These are phyloP conservation scores for Pyrenophora seminiperda DNA, from an alignment of 2,329 filamentous ascomycete species.

Conservation along the genomic window DNA sequence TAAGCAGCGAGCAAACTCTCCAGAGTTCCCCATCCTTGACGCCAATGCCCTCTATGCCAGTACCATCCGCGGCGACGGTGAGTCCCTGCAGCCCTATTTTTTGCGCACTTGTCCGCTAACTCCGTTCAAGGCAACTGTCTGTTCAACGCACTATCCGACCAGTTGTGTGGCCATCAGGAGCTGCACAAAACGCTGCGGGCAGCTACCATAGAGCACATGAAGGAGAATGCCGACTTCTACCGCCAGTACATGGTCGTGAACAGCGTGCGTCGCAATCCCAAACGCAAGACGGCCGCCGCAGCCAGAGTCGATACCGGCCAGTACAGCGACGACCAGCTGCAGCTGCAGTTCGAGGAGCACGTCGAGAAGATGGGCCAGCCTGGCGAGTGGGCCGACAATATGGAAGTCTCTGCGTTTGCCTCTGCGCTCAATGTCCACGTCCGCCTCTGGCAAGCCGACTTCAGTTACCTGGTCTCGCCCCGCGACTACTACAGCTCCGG, in stretches of 20 bases:
- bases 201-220: constrained; percentile 66
- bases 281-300: constrained; percentile 60
- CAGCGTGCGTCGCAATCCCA: constrained; percentile 59
- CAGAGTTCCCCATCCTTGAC: constrained; percentile 62
- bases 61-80: constrained; percentile 67
- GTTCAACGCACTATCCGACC: constrained; percentile 70
- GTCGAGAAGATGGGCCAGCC: constrained; percentile 64
- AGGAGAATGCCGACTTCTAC: constrained; percentile 64
- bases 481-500: constrained; percentile 40
- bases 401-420: constrained; percentile 70
- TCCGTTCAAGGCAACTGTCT: constrained; percentile 66
- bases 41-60: constrained; percentile 63
- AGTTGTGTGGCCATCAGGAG: constrained; percentile 66
- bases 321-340: constrained; percentile 60
- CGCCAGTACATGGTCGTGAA: constrained; percentile 66
- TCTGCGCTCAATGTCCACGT: constrained; percentile 66
- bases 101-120: constrained; percentile 23
- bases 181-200: constrained; percentile 64
- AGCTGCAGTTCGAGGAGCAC: constrained; percentile 60
- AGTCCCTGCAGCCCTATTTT: constrained; percentile 43
- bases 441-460: constrained; percentile 63
- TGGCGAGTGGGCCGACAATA: constrained; percentile 68
- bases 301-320: constrained; percentile 51
- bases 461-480: constrained; percentile 56
- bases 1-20: constrained; percentile 35